A percentile compares a stretch with the other conserved stretches of the same genome.
phyloP scores from a whole-genome alignment of 2,329 filamentous ascomycete species.

The Elsinoe necatrix region DNA sequence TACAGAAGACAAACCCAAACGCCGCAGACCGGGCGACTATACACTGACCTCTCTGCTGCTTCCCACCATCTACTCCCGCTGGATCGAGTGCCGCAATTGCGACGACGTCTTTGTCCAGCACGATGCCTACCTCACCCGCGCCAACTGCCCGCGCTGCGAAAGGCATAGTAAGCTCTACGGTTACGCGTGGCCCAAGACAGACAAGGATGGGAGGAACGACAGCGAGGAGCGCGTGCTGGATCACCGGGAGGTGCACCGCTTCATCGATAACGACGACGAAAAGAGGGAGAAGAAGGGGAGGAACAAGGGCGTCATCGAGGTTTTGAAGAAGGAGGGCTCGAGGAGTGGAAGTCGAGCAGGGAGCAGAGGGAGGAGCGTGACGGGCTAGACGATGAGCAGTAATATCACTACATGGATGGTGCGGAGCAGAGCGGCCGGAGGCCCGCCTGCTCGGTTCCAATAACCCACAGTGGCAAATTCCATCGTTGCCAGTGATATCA shows the following conservation, averaged over 20 bases:
- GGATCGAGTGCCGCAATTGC: constrained; percentile 86
- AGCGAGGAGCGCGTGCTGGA: constrained; percentile 63
- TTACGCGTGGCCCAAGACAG: constrained; percentile 92
- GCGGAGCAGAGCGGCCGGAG: neutral
- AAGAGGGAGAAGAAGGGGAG: constrained; percentile 28
- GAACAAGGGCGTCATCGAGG: constrained; percentile 26
- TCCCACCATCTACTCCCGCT: constrained; percentile 65
- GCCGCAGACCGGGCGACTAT: constrained; percentile 51
- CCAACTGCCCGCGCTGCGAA: constrained; percentile 85
- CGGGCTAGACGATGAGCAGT: neutral
- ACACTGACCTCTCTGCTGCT: constrained; percentile 70
- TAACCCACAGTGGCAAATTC: constrained; percentile 8
- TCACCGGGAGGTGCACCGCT: constrained; percentile 79
- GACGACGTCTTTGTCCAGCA: constrained; percentile 74
- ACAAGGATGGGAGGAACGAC: constrained; percentile 66
- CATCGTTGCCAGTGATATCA: constrained; percentile 4
- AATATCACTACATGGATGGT: neutral
- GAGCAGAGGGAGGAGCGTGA: neutral
- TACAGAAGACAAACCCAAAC: constrained; percentile 21
- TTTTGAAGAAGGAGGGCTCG: constrained; percentile 23
- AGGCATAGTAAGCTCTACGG: constrained; percentile 93
- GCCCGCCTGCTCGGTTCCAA: neutral
- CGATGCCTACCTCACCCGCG: constrained; percentile 77
- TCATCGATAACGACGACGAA: constrained; percentile 51
- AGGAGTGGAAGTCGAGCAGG: constrained; percentile 20